A percentile compares a stretch with the other conserved stretches of the same genome.
phyloP scores from a whole-genome alignment of 805 yeast species.

The Martiniozyma abietophila region DNA sequence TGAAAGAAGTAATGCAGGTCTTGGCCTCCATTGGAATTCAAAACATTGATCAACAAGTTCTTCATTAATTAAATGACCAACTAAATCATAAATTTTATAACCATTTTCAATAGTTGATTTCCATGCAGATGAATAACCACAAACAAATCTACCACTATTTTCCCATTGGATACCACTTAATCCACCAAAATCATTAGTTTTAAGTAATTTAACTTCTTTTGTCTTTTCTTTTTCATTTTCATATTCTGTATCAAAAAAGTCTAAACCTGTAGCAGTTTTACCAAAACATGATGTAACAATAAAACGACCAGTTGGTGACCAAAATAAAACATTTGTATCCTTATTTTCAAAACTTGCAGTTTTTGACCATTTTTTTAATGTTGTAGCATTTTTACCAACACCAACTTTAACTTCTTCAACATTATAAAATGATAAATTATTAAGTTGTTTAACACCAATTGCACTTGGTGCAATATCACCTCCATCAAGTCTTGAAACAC shows the following conservation, averaged over 20 bases:
- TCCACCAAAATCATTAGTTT: conserved; percentile 59
- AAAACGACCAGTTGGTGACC: conserved; percentile 94
- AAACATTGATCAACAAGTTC: conserved; percentile 76
- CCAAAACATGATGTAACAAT: conserved; percentile 42
- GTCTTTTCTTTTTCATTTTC: conserved; percentile 49
- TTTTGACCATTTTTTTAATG: conserved; percentile 32
- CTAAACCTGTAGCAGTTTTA: conserved; percentile 48
- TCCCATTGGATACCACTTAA: conserved; percentile 88
- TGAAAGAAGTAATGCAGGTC: conserved; percentile 73
- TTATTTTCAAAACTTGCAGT: conserved; percentile 45
- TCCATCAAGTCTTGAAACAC: conserved; percentile 55
- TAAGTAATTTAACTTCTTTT: conserved; percentile 49
- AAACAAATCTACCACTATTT: conserved; percentile 85
- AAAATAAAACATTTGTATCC: conserved; percentile 52
- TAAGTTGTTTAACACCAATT: conserved; percentile 56
- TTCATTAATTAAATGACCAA: conserved; percentile 68
- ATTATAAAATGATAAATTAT: conserved; percentile 61
- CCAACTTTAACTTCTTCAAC: conserved; percentile 52
- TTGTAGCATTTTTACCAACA: conserved; percentile 12
- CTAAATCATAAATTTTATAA: conserved; percentile 75
- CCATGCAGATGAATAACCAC: conserved; percentile 84
- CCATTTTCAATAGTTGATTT: conserved; percentile 84
- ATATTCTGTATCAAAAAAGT: conserved; percentile 78
- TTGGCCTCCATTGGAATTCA: conserved; percentile 94
- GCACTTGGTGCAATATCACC: conserved; percentile 32